phyloP scores from a whole-genome alignment of 2,329 filamentous ascomycete genomes.

The Exophiala spinifera region DNA sequence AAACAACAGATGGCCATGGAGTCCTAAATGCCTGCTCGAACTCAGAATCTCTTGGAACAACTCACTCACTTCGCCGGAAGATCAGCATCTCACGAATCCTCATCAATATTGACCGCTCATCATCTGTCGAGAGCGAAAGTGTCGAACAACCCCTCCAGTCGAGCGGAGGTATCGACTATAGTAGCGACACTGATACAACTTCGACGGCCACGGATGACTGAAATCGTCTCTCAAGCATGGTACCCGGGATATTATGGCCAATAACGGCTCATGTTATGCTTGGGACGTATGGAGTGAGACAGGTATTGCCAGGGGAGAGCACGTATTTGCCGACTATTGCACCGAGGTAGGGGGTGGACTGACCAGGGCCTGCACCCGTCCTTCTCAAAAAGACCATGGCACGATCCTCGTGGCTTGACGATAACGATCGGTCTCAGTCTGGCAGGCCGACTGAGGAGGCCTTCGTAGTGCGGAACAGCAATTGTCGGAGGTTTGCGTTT shows the following conservation, averaged over 20 bases:
- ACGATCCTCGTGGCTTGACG: too few species aligned
- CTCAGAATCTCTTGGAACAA: not conserved
- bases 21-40: too few species aligned
- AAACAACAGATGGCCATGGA: not conserved
- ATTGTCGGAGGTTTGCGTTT: not conserved
- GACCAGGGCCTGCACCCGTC: too few species aligned
- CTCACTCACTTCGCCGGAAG: slow-evolving; percentile 17
- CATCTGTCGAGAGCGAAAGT: slow-evolving; percentile 9
- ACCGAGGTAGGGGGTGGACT: too few species aligned
- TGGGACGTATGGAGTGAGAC: too few species aligned
- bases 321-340: too few species aligned
- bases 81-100: slow-evolving; percentile 22
- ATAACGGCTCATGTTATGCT: too few species aligned
- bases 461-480: not conserved
- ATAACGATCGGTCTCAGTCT: not conserved
- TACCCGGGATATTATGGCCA: too few species aligned
- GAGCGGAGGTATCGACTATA: not conserved
- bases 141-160: slow-evolving; percentile 1
- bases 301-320: too few species aligned
- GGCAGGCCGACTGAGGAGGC: not conserved
- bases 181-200: slow-evolving; percentile 7
- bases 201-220: slow-evolving; percentile 9
- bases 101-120: slow-evolving; percentile 19
- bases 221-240: not conserved
- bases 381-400: too few species aligned